These are phyloP conservation scores for Bruguiera parviflora DNA, from an alignment of 345 rosid species.

Conservation along the genomic window DNA sequence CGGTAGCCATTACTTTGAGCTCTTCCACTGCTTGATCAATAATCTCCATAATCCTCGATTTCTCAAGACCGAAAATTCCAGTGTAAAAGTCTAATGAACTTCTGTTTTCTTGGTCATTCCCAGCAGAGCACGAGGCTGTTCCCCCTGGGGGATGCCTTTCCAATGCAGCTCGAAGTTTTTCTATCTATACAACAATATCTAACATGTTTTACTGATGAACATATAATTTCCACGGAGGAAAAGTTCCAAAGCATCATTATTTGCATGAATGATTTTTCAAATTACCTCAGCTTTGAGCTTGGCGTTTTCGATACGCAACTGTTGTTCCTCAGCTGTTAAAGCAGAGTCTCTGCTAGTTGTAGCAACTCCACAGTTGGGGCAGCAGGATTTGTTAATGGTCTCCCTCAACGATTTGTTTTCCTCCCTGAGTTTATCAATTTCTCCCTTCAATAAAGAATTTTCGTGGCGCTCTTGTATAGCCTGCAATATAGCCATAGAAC, in stretches of 20 bases:
- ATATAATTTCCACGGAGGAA: neutral
- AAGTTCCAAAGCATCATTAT: neutral
- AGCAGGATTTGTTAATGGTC: slow-evolving; percentile 63
- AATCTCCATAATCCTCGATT: slow-evolving; percentile 63
- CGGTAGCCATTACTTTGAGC: slow-evolving; percentile 74
- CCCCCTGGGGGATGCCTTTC: slow-evolving; percentile 56
- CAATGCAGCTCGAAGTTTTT: slow-evolving; percentile 59
- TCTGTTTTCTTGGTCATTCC: slow-evolving; percentile 57
- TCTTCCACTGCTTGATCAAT: slow-evolving; percentile 79
- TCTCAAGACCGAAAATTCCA: slow-evolving; percentile 75
- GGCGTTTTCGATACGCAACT: slow-evolving; percentile 75
- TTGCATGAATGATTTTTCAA: neutral
- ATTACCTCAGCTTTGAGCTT: slow-evolving; percentile 84
- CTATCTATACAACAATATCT: slow-evolving; percentile 39
- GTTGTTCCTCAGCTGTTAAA: slow-evolving; percentile 56
- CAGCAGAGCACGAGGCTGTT: slow-evolving; percentile 60
- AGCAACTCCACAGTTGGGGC: slow-evolving; percentile 77
- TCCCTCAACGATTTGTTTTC: slow-evolving; percentile 89
- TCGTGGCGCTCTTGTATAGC: slow-evolving; percentile 98
- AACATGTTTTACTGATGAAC: neutral
- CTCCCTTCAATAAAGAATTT: slow-evolving; percentile 72
- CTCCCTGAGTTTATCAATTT: slow-evolving; percentile 80
- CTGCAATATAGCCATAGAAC: slow-evolving; percentile 26
- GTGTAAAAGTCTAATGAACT: slow-evolving; percentile 74
- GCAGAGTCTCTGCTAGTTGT: slow-evolving; percentile 46